Evolutionary conservation across 257 asterid genomes (phyloP).

Genomic region (Forsythia viridissima): DNA sequence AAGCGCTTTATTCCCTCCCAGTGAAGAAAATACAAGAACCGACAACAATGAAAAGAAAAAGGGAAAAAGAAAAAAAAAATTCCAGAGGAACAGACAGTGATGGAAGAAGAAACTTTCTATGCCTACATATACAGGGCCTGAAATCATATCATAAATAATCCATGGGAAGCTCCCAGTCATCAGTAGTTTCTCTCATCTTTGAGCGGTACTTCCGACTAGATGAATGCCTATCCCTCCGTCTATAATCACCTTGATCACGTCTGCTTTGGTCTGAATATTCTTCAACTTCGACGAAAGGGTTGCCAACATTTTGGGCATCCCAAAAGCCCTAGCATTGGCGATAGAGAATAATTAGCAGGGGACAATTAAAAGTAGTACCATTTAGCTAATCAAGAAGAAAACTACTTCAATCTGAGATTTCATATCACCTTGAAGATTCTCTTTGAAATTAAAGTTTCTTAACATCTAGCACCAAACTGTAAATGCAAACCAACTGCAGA

Average conservation of each 20-base stretch:
- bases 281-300: constrained; percentile 31
- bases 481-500: neutral
- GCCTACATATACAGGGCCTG: constrained; percentile 1
- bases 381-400: neutral
- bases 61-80: neutral
- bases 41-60: neutral
- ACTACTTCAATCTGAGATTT: neutral
- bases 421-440: neutral
- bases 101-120: neutral
- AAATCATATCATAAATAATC: constrained; percentile 45
- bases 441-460: no score
- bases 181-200: constrained; percentile 30
- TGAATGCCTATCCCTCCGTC: constrained; percentile 21
- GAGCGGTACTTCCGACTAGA: constrained; percentile 26
- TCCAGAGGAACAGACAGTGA: no score
- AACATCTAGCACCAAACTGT: neutral
- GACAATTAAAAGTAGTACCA: neutral
- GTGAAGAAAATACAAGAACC: neutral
- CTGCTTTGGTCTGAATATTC: constrained; percentile 24
- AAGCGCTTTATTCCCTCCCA: neutral
- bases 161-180: constrained; percentile 70
- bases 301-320: constrained; percentile 39
- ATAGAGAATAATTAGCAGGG: neutral
- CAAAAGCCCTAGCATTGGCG: constrained; percentile 48
- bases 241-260: constrained; percentile 8